Evolutionary conservation across 805 yeast genomes (phyloP).

Genomic region (Vanderwaltozyma yarrowii): DNA sequence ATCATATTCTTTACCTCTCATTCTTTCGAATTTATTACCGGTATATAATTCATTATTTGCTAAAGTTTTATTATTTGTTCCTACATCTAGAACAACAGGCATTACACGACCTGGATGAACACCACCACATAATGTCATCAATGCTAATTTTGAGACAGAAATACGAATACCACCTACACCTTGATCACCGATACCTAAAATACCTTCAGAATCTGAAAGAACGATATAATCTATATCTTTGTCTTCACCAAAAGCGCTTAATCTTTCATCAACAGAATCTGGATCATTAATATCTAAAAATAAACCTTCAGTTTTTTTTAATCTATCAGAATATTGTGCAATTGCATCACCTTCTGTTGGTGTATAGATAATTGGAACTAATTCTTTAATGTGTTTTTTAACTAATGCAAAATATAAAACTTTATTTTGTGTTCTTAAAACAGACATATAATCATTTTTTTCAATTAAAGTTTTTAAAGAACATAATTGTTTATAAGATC

Average conservation of each 20-base stretch:
- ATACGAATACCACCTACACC: constrained; percentile 96
- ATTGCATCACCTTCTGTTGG: constrained; percentile 96
- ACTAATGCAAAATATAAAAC: constrained; percentile 83
- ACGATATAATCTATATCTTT: constrained; percentile 94
- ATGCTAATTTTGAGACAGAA: constrained; percentile 81
- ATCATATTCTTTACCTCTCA: constrained; percentile 80
- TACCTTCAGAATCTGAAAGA: constrained; percentile 93
- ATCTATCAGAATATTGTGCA: constrained; percentile 83
- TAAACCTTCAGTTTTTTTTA: constrained; percentile 93
- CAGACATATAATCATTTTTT: constrained; percentile 87
- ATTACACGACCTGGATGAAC: constrained; percentile 93
- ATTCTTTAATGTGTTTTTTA: constrained; percentile 77
- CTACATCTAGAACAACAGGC: constrained; percentile 86
- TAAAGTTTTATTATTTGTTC: constrained; percentile 79
- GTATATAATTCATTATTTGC: constrained; percentile 79
- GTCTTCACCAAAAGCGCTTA: constrained; percentile 54
- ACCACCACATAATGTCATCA: constrained; percentile 96
- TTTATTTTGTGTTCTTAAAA: constrained; percentile 85
- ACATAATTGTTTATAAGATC: constrained; percentile 81
- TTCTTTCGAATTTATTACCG: constrained; percentile 83
- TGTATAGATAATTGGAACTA: constrained; percentile 75
- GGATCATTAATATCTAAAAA: constrained; percentile 78
- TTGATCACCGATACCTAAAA: constrained; percentile 95
- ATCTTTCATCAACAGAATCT: constrained; percentile 65
- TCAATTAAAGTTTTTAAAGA: constrained; percentile 75